These are phyloP conservation scores for Malus hybrid DNA, from an alignment of 331 rosid genomes.

Conservation along the genomic window DNA sequence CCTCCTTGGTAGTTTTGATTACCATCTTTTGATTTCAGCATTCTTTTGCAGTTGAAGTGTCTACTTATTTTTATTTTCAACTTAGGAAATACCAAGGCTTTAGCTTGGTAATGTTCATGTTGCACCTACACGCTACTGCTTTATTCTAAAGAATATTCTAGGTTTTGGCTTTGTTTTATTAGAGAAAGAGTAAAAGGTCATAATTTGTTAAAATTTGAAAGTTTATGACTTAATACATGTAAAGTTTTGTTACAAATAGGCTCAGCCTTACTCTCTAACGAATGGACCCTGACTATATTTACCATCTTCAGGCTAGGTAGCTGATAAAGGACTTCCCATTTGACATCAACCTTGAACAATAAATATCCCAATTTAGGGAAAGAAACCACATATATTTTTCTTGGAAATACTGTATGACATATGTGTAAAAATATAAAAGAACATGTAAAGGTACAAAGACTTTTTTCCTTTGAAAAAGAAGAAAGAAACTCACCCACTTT, in stretches of 20 bases:
- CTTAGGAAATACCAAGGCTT: background rate
- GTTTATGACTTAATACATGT: background rate
- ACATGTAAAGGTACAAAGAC: background rate
- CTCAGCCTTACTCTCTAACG: background rate
- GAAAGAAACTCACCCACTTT: too few species aligned
- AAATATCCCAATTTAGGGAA: background rate
- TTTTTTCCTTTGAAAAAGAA: background rate
- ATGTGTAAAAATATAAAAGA: background rate
- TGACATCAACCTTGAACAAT: background rate
- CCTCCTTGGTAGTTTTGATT: background rate
- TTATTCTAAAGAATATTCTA: background rate
- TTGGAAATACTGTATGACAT: background rate
- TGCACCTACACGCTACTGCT: background rate
- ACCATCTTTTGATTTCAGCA: background rate
- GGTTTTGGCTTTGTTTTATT: background rate
- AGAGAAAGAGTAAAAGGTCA: background rate
- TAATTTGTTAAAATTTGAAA: background rate
- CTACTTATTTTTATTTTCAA: background rate
- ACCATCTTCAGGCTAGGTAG: background rate
- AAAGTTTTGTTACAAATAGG: background rate
- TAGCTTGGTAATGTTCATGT: background rate
- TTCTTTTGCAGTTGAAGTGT: background rate
- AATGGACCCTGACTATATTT: background rate
- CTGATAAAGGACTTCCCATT: background rate
- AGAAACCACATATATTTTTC: background rate